These are phyloP conservation scores for Pseudisothecium myosuroides DNA, from an alignment of 225 moss, liverwort and hornwort genomes.

Conservation along the genomic window DNA sequence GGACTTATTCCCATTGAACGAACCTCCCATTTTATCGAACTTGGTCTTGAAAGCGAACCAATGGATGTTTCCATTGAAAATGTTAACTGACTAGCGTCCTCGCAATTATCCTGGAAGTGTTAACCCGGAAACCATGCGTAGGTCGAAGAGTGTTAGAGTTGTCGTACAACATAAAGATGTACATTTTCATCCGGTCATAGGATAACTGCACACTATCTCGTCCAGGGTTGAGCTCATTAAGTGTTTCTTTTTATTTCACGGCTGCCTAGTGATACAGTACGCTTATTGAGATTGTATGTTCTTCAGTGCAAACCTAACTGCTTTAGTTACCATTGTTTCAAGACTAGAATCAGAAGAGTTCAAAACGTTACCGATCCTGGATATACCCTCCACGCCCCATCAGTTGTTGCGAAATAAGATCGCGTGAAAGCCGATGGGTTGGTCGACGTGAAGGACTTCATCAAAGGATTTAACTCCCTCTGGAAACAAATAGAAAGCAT, in stretches of 20 bases:
- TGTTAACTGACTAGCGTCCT: background rate
- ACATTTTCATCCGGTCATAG: no score
- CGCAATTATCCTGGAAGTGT: no score
- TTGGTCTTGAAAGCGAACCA: background rate
- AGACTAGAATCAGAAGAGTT: background rate
- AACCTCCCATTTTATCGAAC: background rate
- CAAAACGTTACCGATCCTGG: background rate
- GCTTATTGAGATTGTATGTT: no score
- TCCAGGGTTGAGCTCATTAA: background rate
- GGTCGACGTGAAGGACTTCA: background rate
- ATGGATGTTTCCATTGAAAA: background rate
- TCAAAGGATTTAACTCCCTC: background rate
- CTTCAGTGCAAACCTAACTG: background rate
- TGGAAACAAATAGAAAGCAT: background rate
- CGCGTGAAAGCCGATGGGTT: background rate
- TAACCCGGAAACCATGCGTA: no score
- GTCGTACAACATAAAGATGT: background rate
- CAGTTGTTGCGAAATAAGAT: background rate
- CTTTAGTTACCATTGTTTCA: no score
- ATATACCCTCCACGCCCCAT: background rate
- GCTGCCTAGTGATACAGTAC: background rate
- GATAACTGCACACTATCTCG: background rate
- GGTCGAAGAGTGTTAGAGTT: background rate
- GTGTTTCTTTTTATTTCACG: background rate
- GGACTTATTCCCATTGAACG: background rate